Base-by-base conservation (phyloP, 768 basidiomycete genomes). In the Chalciporus piperatus region DNA sequence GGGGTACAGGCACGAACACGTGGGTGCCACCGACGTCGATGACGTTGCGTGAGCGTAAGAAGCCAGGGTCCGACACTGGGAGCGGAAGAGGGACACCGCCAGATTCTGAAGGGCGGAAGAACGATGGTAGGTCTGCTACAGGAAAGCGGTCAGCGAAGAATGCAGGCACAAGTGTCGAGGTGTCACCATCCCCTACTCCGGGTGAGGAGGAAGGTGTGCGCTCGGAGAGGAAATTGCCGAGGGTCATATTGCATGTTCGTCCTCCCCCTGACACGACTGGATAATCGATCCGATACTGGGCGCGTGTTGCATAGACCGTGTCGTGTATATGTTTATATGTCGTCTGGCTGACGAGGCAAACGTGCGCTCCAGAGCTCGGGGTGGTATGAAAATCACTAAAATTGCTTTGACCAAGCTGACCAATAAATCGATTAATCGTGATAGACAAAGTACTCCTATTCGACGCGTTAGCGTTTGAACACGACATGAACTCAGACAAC, bases 241-340 rank as follows among this genome's bases (percentile, higher is more conserved):
- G 73, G 49, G 81, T 85, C 6, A 76, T 80, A 45, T 61, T 84
- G 47, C 79, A 80, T 70, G 71, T 90, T 66, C 72, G 78, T 2
- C 67, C 73, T 19, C 57, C 62, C 5, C 65, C 71, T 20, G 68
- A 58, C 67, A 11, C 12, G 23, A 27, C 41, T 37, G 17, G 33
- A 10, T 45, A 25, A 53, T 17, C 6, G 6, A 37, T 32, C 10
- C 30, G 11, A 32, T 32, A 32, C 10, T 32, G 30, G 7, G 27
- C 9, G 27, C 9, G 6, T 27, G 9, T 27, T 2, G 22, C 22
- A 22, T 22, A 22, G 22, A 22, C 22, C 22, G 22, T 22, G 22
- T 4, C 22, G 22, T 22, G 22, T 22, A 22, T 22, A 22, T 22
- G 22, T 22, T 22, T 2, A 22, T 22, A 4, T 22, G 22, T 22